phyloP scores from a whole-genome alignment of 2,329 filamentous ascomycete genomes.

The Onygenales sp. region DNA sequence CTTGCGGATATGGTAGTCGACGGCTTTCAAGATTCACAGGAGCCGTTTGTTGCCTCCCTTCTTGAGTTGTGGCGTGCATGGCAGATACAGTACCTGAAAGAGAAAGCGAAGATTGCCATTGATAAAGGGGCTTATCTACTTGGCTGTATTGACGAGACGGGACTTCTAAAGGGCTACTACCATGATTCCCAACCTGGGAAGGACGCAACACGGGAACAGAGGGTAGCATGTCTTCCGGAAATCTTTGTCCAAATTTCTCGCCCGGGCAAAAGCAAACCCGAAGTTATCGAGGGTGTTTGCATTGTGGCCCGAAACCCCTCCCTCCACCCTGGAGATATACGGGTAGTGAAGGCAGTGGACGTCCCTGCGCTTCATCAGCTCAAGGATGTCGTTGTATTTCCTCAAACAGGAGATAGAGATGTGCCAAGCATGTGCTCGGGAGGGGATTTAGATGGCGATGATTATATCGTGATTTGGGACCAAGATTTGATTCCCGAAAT shows the following conservation, averaged over 20 bases:
- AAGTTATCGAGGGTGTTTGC: conserved; percentile 65
- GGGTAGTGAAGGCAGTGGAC: conserved; percentile 77
- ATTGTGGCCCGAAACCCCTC: conserved; percentile 87
- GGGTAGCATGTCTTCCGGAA: conserved; percentile 56
- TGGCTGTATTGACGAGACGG: conserved; percentile 80
- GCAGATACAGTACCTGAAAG: conserved; percentile 82
- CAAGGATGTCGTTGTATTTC: conserved; percentile 78
- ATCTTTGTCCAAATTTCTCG: conserved; percentile 79
- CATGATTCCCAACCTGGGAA: conserved; percentile 32
- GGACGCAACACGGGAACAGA: conserved; percentile 29
- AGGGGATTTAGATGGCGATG: conserved; percentile 90
- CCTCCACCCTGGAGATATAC: conserved; percentile 83
- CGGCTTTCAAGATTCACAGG: conserved; percentile 63
- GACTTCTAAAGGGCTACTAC: conserved; percentile 61
- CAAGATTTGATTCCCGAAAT: conserved; percentile 55
- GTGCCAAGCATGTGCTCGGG: conserved; percentile 92
- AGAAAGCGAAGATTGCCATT: conserved; percentile 79
- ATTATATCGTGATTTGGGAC: conserved; percentile 94
- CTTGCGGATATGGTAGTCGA: conserved; percentile 68
- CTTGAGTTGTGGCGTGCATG: conserved; percentile 79
- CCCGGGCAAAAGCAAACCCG: conserved; percentile 46
- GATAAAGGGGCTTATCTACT: conserved; percentile 79
- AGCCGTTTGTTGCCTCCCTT: conserved; percentile 75
- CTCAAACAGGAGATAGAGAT: conserved; percentile 71
- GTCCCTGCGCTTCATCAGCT: conserved; percentile 63